Base-by-base conservation (phyloP, 306 rosid genomes). In the Quercus variabilis region DNA sequence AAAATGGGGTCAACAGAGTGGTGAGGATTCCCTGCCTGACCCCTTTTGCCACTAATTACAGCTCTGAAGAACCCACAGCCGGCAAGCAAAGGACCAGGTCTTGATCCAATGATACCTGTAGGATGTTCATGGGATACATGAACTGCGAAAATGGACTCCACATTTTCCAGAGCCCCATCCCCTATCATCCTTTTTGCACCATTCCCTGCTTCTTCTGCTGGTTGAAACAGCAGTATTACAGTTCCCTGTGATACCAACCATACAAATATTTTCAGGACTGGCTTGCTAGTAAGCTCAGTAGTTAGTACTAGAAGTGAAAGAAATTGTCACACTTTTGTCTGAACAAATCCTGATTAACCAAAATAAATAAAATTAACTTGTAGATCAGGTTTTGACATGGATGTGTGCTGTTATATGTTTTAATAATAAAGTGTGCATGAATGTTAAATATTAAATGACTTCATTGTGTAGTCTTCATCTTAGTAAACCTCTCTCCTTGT, bases 201-300 rank as follows among this genome's bases (percentile, higher is more conserved):
- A 81, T 95, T 95, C 0, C 99, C 99, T 18, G 99, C 99, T 82
- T 95, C 99, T 86, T 95, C 99, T 6, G 99, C 99, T 38, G 99
- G 99, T 72, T 95, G 99, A 84, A 94, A 95, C 63, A 95, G 21
- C 88, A 95, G 86, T 74, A 95, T 78, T 4, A 92, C 97, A 2
- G 99, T 95, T 55, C 99, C 99, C 99, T 95, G 81, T 65, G 11
- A 54, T 18, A 52, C 23, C 9, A 74, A 51, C 71, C 80, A 74
- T 1, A 38, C 30, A 13, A 1, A 10, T 1, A 57, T 26, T 75
- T 18, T 13, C 14, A 26, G n/a, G 64, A 58, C 15, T 58, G 11
- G 17, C 5, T 49, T 10, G 20, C 33, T 11, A 1, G 10, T 6
- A 31, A 26, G 51, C 23, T 76, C 49, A n/a, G 19, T 58, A 11